A percentile compares a stretch with the other conserved stretches of the same genome.
Conservation (phyloP, 208 protist species). For the Trypanosoma conorhini region DNA sequence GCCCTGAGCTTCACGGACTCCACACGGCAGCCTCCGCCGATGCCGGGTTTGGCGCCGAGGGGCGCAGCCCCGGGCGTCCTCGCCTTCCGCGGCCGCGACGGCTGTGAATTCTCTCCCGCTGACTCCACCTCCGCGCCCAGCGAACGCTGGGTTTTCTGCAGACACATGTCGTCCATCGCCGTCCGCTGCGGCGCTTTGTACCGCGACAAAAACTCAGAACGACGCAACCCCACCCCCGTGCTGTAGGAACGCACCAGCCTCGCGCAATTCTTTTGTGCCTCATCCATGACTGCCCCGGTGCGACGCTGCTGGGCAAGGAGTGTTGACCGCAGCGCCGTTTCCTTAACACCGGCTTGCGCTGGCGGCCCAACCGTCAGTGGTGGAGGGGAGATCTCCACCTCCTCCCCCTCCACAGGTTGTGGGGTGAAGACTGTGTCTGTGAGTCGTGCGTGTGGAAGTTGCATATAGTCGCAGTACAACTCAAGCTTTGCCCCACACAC, state of each 20-base stretch:
- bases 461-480: constrained; percentile 68
- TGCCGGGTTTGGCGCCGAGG: not conserved
- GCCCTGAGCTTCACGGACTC: not conserved
- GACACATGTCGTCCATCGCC: not conserved
- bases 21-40: not conserved
- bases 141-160: not conserved
- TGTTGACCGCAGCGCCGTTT: not conserved
- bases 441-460: constrained; percentile 31
- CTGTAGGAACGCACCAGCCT: constrained; percentile 5
- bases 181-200: not conserved
- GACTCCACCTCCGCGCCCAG: too few species aligned
- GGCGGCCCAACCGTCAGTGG: not conserved
- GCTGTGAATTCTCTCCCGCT: not conserved
- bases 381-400: not conserved
- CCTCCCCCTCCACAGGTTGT: constrained; percentile 2
- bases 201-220: not conserved
- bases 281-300: not conserved
- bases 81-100: too few species aligned
- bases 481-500: constrained; percentile 41
- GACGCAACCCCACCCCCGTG: constrained; percentile 1
- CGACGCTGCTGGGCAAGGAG: not conserved
- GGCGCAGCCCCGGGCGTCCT: not conserved
- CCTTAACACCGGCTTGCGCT: not conserved
- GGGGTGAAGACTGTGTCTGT: not conserved
- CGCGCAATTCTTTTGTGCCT: not conserved